A percentile compares a stretch with the other conserved stretches of the same genome.
These are phyloP conservation scores for Cordyceps fumosorosea DNA, from an alignment of 2,329 filamentous ascomycete genomes.

Conservation along the genomic window DNA sequence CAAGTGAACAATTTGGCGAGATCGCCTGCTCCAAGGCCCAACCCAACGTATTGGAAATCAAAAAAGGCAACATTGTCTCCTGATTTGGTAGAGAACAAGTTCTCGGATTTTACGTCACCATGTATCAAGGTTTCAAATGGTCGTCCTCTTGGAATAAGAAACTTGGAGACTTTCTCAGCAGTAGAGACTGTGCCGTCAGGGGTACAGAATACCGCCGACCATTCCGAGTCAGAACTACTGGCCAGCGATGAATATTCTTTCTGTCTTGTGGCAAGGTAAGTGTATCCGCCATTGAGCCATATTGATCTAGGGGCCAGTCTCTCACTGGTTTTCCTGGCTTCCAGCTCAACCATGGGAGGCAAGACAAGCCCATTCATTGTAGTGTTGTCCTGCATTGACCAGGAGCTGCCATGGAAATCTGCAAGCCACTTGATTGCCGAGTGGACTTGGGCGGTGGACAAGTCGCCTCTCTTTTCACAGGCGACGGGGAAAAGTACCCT, in stretches of 20 bases:
- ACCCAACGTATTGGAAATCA: slow-evolving; percentile 63
- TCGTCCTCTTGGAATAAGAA: slow-evolving; percentile 40
- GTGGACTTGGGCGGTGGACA: slow-evolving; percentile 41
- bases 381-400: slow-evolving; percentile 27
- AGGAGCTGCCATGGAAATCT: slow-evolving; percentile 52
- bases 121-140: slow-evolving; percentile 53
- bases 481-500: slow-evolving; percentile 46
- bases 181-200: slow-evolving; percentile 27
- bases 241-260: slow-evolving; percentile 47
- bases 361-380: slow-evolving; percentile 34
- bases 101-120: slow-evolving; percentile 64
- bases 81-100: slow-evolving; percentile 49
- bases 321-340: slow-evolving; percentile 21
- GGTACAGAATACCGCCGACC: slow-evolving; percentile 44
- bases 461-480: slow-evolving; percentile 43
- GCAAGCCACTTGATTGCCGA: slow-evolving; percentile 57
- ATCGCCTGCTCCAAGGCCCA: slow-evolving; percentile 59
- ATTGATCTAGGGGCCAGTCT: slow-evolving; percentile 24
- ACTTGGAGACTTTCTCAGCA: slow-evolving; percentile 46
- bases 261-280: slow-evolving; percentile 57
- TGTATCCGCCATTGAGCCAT: slow-evolving; percentile 64
- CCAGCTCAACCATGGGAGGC: slow-evolving; percentile 49
- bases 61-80: slow-evolving; percentile 55
- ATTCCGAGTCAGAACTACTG: slow-evolving; percentile 44
- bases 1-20: slow-evolving; percentile 62